Evolutionary conservation across 768 basidiomycete species (phyloP).

Genomic region (Podaxis rugospora): DNA sequence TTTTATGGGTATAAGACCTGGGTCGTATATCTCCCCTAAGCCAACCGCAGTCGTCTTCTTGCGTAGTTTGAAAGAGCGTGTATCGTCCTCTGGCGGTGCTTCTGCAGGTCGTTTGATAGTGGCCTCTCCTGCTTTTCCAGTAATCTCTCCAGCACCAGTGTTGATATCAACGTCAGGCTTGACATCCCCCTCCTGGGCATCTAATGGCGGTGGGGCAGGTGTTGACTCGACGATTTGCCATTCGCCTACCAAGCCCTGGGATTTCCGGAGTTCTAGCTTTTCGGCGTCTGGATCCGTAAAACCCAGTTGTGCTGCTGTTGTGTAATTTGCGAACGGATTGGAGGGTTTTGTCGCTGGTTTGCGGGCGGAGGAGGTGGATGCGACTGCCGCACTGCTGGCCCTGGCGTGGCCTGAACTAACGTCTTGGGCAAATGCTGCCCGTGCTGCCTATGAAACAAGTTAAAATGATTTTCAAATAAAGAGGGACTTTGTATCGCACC

Average conservation of each 20-base stretch:
- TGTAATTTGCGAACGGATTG: constrained; percentile 79
- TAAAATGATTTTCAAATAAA: background rate
- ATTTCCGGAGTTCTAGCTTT: constrained; percentile 48
- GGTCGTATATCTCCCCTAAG: constrained; percentile 81
- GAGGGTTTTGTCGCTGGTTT: constrained; percentile 49
- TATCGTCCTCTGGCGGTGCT: constrained; percentile 45
- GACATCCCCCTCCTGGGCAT: constrained; percentile 20
- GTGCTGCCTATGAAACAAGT: constrained; percentile 53
- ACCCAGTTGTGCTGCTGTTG: constrained; percentile 82
- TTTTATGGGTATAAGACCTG: constrained; percentile 63
- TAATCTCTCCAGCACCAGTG: background rate
- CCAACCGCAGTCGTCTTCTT: constrained; percentile 57
- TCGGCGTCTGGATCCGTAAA: constrained; percentile 75
- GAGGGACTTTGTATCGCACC: constrained; percentile 35
- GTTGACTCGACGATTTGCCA: constrained; percentile 62
- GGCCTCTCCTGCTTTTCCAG: background rate
- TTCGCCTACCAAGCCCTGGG: constrained; percentile 69
- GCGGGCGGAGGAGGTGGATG: constrained; percentile 28
- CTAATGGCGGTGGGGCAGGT: constrained; percentile 17
- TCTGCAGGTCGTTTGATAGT: constrained; percentile 14
- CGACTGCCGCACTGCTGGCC: constrained; percentile 27
- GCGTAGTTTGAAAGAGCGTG: constrained; percentile 60
- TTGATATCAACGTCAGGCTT: constrained; percentile 36
- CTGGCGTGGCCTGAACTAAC: constrained; percentile 63
- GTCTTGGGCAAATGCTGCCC: constrained; percentile 75